These are phyloP conservation scores for Xylaria cubensis DNA, from an alignment of 495 filamentous ascomycete genomes.

Conservation along the genomic window DNA sequence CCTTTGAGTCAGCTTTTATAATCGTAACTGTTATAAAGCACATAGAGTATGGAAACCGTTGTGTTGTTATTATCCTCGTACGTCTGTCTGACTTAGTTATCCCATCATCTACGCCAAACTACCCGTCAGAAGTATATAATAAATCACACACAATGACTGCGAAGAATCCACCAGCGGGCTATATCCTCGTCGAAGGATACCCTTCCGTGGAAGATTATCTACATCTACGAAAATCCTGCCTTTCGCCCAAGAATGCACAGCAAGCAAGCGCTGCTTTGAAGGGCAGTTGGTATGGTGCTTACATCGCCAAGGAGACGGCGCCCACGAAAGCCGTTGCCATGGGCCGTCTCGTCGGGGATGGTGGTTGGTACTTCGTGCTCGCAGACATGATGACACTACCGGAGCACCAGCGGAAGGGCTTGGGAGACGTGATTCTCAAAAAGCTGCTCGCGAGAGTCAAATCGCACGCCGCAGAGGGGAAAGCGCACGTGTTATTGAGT, in stretches of 20 bases:
- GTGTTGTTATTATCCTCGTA: neutral
- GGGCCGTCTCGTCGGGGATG: constrained; percentile 61
- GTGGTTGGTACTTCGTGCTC: constrained; percentile 60
- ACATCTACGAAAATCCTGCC: constrained; percentile 44
- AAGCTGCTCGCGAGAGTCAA: constrained; percentile 49
- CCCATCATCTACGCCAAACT: neutral
- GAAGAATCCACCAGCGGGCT: constrained; percentile 39
- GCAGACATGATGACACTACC: constrained; percentile 60
- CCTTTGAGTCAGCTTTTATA: neutral
- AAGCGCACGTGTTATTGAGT: constrained; percentile 52
- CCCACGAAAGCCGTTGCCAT: constrained; percentile 49
- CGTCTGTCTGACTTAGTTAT: neutral
- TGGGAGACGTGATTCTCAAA: constrained; percentile 57
- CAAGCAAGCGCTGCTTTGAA: constrained; percentile 44
- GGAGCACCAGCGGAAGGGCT: constrained; percentile 54
- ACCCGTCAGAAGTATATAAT: neutral
- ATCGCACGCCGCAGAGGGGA: constrained; percentile 45
- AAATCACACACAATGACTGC: constrained; percentile 8
- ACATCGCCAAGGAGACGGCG: constrained; percentile 41
- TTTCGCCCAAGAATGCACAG: constrained; percentile 47
- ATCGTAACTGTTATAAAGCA: neutral
- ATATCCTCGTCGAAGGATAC: constrained; percentile 45
- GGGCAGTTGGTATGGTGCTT: constrained; percentile 53
- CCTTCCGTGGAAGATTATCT: constrained; percentile 47
- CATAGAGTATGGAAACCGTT: neutral